Evolutionary conservation across 345 rosid species (phyloP), one percentile per base, ranked within the genome.

Genomic region (Moringa oleifera): DNA sequence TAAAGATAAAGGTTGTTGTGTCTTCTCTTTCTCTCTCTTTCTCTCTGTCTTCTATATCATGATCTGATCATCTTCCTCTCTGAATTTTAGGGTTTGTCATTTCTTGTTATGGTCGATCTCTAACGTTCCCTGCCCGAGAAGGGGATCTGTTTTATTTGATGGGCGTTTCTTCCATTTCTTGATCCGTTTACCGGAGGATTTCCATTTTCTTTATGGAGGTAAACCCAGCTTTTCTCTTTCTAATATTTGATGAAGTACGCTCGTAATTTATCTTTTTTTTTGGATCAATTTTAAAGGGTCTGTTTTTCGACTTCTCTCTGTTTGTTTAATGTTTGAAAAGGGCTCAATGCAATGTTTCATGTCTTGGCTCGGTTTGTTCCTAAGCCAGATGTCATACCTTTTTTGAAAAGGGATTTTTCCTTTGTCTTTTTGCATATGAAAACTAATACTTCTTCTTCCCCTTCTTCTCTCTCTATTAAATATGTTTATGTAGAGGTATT

Each of bases 121-220:
- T 41, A 41, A 41, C 17, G 12, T 4, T 41, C 47, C 17, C 47
- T 41, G 12, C 6, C 12, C 47, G 1, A 41, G 16, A 11, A 41
- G 47, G 47, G 47, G 47, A 9, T 50, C 65, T 55, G 55, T 25
- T 19, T 36, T 22, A 20, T 55, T 64, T 65, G 51, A 47, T 70
- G 77, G 73, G 62, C 70, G 53, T 66, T 57, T 59, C 65, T 69
- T 75, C 62, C 56, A 15, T 68, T 70, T 74, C 81, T 67, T 50
- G 64, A 55, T 50, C 80, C 74, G 33, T 73, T 67, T 49, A 65
- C 76, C 50, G 69, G 71, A 51, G 66, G 69, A 28, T 62, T 67
- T 62, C 64, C 69, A 61, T 33, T 45, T 47, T 25, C 67, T 53
- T 54, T 1, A 56, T 71, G 81, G 90, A 85, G 90, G 90, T 82